Evolutionary conservation across 495 filamentous ascomycete genomes (phyloP).

Genomic region (Immersiella caudata): DNA sequence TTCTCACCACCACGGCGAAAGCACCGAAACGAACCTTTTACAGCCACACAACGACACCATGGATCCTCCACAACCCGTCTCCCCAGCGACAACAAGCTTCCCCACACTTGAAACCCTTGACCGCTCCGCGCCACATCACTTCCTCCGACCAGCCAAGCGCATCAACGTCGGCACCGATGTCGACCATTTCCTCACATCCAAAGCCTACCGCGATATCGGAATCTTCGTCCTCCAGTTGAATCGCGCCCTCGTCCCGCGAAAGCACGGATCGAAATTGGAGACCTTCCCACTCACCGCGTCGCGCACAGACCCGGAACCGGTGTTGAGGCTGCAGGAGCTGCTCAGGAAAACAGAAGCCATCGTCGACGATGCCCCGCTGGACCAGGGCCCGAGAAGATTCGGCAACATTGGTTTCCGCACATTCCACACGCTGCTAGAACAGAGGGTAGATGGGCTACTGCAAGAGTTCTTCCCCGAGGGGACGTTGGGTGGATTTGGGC

Average conservation of each 20-base stretch:
- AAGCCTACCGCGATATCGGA: conserved; percentile 83
- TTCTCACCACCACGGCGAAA: neutral
- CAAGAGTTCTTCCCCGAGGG: conserved; percentile 58
- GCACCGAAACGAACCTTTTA: neutral
- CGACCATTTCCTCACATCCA: conserved; percentile 69
- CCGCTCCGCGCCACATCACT: conserved; percentile 44
- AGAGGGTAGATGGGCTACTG: conserved; percentile 60
- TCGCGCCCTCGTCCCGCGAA: conserved; percentile 76
- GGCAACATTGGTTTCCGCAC: conserved; percentile 86
- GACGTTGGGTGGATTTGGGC: conserved; percentile 7
- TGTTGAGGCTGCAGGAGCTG: conserved; percentile 65
- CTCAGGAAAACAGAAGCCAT: conserved; percentile 64
- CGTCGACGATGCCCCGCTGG: conserved; percentile 78
- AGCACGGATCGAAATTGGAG: conserved; percentile 36
- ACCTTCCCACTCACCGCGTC: conserved; percentile 47
- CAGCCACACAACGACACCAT: neutral
- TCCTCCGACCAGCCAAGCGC: conserved; percentile 64
- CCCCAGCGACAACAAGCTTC: conserved; percentile 17
- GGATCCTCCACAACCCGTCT: conserved; percentile 6
- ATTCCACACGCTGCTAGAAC: conserved; percentile 73
- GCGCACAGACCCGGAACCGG: conserved; percentile 45
- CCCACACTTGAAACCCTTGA: conserved; percentile 41
- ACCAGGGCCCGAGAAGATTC: conserved; percentile 83
- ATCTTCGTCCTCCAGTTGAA: conserved; percentile 89
- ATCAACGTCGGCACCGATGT: conserved; percentile 86